Evolutionary conservation across 768 basidiomycete species (phyloP), one percentile per base, ranked within the genome.

Genomic region (Serendipita sp.): DNA sequence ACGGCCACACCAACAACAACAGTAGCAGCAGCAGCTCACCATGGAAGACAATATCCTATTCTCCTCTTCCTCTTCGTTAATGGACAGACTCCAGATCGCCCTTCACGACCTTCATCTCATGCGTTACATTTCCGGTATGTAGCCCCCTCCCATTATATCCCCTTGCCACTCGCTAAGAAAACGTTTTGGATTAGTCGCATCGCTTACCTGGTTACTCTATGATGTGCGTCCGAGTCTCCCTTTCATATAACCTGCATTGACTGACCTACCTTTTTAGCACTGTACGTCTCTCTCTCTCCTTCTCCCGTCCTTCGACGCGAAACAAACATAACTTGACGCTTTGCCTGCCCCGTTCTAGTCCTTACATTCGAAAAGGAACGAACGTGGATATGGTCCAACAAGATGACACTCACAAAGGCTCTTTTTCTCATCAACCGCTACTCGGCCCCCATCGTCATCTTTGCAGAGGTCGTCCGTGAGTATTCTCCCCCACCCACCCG

Each of bases 391-490:
- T 60, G 56, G 56, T 60, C 56, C 28, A 60, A 60, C 34, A 60
- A 38, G 35, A 35, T 60, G 16, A 60, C 56, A 2, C 56, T 60
- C 56, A 60, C 56, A 60, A 60, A 60, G 37, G 28, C 35, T 10
- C 56, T 60, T 13, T 41, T 41, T 41, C 56, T 60, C 56, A 15
- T 60, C 35, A 60, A 60, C n/a, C 56, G 56, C 56, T 60, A 60
- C n/a, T 60, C 56, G 16, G 56, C 56, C 3, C 56, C 56, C n/a
- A 60, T 60, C 56, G 56, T 60, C 28, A 60, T 60, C 15, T n/a
- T 60, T 7, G 56, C 56, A 10, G 56, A 60, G 56, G 32, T 60
- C 56, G 32, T 60, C n/a, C 56, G 56, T 60, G 34, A 3, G 56
- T 60, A 8, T 35, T 37, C 16, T 30, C 56, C 13, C 8, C 32